phyloP scores from a whole-genome alignment of 108 stramenopile species.

The Asterionellopsis glacialis region DNA sequence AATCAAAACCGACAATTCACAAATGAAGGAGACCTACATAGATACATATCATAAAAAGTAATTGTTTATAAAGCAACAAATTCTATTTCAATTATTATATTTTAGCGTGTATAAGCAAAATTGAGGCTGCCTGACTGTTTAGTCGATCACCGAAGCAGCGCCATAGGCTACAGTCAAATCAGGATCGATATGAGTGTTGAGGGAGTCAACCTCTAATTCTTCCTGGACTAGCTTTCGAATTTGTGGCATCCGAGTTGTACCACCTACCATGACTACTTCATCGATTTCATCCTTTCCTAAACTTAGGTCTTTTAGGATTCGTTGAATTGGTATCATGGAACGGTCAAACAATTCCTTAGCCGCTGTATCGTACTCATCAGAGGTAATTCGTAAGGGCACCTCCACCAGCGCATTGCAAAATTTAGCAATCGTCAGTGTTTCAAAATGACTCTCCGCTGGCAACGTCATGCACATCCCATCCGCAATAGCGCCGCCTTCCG shows the following conservation, averaged over 20 bases:
- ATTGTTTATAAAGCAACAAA: too few species aligned
- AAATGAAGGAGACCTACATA: too few species aligned
- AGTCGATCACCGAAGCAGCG: conserved; percentile 95
- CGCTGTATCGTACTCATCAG: conserved; percentile 66
- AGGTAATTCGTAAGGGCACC: conserved; percentile 48
- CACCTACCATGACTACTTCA: conserved; percentile 98
- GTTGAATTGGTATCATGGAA: conserved; percentile 66
- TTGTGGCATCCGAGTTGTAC: conserved; percentile 92
- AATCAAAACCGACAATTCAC: too few species aligned
- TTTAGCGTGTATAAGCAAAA: too few species aligned
- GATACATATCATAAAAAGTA: too few species aligned
- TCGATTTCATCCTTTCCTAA: conserved; percentile 80
- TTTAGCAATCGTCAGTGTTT: conserved; percentile 19
- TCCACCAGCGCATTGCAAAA: conserved; percentile 48
- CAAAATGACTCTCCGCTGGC: neutral
- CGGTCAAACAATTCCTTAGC: conserved; percentile 71
- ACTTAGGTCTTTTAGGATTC: conserved; percentile 78
- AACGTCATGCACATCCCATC: conserved; percentile 9
- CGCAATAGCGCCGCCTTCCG: conserved; percentile 13
- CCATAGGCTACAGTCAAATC: conserved; percentile 97
- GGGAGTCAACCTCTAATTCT: conserved; percentile 54
- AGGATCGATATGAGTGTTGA: conserved; percentile 95
- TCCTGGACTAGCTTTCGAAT: conserved; percentile 78
- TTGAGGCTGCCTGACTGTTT: conserved; percentile 10
- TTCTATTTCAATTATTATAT: too few species aligned